phyloP scores from a whole-genome alignment of 2,329 filamentous ascomycete genomes.

The Fusarium stilboides region DNA sequence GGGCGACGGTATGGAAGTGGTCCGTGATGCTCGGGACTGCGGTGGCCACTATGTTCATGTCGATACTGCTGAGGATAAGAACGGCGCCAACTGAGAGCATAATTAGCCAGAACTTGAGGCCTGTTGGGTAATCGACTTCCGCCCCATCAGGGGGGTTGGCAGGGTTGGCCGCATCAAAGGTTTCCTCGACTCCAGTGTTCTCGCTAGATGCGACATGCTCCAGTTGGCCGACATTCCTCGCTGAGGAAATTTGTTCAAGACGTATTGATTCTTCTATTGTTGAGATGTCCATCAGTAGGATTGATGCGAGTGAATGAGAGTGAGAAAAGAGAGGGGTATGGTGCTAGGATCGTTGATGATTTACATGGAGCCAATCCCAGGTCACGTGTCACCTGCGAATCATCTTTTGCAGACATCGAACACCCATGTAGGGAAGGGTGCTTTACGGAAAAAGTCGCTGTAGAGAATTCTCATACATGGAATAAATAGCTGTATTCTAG shows the following conservation, averaged over 20 bases:
- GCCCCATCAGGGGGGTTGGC: accelerated
- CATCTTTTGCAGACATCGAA: background rate
- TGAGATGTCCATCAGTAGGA: background rate
- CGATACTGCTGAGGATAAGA: conserved; percentile 38
- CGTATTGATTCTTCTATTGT: background rate
- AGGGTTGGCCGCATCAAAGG: accelerated
- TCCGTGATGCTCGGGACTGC: conserved; percentile 49
- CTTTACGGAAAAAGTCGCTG: too few relatives aligned
- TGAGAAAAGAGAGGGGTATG: background rate
- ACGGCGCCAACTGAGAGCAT: conserved; percentile 9
- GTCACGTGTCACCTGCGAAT: background rate
- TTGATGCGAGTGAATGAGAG: background rate
- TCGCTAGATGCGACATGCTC: accelerated
- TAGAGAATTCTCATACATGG: too few relatives aligned
- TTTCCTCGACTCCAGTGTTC: accelerated
- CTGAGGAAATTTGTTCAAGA: accelerated
- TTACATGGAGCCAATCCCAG: background rate
- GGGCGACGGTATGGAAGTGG: conserved; percentile 44
- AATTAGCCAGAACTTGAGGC: conserved; percentile 10
- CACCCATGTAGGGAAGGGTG: too few relatives aligned
- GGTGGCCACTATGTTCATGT: conserved; percentile 46
- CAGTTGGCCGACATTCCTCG: accelerated
- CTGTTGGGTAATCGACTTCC: background rate
- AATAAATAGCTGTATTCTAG: too few relatives aligned
- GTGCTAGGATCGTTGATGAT: background rate